phyloP scores from a whole-genome alignment of 177 flowering plant genomes.

The Vitis hybrid region DNA sequence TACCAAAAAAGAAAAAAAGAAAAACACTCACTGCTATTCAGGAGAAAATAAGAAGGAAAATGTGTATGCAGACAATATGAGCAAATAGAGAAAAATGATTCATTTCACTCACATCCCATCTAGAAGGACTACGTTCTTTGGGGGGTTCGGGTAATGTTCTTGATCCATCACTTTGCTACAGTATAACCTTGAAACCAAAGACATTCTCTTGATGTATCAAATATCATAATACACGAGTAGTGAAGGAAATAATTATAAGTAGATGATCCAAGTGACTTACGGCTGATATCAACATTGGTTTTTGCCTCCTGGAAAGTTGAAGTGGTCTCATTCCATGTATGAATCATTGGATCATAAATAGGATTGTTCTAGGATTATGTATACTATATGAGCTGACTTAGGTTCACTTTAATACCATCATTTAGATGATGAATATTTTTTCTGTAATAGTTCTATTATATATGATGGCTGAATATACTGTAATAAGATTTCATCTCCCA shows the following conservation, averaged over 20 bases:
- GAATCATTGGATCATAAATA: too few species aligned
- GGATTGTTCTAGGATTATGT: too few species aligned
- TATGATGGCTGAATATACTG: too few species aligned
- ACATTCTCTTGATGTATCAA: background rate
- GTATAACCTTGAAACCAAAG: slow-evolving; percentile 26
- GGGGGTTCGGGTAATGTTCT: slow-evolving; percentile 28
- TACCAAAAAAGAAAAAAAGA: background rate
- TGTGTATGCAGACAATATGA: background rate
- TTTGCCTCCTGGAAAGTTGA: slow-evolving; percentile 21
- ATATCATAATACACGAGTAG: background rate
- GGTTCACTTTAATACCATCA: too few species aligned
- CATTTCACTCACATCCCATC: slow-evolving; percentile 42
- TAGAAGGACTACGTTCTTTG: slow-evolving; percentile 24
- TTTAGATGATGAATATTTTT: too few species aligned
- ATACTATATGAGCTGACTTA: too few species aligned
- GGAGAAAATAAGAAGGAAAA: slow-evolving; percentile 42
- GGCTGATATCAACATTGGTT: slow-evolving; percentile 21
- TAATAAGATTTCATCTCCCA: too few species aligned
- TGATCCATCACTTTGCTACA: slow-evolving; percentile 44
- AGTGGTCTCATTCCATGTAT: background rate
- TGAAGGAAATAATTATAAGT: background rate
- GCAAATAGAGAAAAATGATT: background rate
- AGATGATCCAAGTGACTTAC: slow-evolving; percentile 2
- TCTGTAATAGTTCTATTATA: too few species aligned
- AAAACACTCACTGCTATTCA: slow-evolving; percentile 29